Conservation (phyloP, 768 basidiomycete species). For the Amanita rimosa region DNA sequence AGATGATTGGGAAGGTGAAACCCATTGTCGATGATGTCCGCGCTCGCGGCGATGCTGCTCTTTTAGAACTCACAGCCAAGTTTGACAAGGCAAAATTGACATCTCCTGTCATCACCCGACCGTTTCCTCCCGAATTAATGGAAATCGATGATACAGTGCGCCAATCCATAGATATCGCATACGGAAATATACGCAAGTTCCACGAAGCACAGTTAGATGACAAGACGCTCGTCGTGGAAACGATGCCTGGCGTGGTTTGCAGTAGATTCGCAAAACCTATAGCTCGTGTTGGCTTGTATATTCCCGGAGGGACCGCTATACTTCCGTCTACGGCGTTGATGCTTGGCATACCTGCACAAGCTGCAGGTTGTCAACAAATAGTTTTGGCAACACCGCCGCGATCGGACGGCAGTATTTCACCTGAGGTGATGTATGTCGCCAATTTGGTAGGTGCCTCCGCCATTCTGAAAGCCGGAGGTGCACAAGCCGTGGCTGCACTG, state of each 20-base stretch:
- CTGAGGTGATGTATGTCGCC: slow-evolving; percentile 97
- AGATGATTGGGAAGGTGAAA: slow-evolving; percentile 88
- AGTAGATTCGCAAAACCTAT: slow-evolving; percentile 94
- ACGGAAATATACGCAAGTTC: slow-evolving; percentile 85
- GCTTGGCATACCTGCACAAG: slow-evolving; percentile 96
- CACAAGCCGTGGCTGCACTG: slow-evolving; percentile 91
- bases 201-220: slow-evolving; percentile 79
- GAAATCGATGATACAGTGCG: slow-evolving; percentile 51
- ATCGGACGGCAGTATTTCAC: slow-evolving; percentile 84
- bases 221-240: slow-evolving; percentile 72
- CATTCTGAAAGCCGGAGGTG: slow-evolving; percentile 91
- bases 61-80: slow-evolving; percentile 83
- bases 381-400: slow-evolving; percentile 96
- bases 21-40: slow-evolving; percentile 91
- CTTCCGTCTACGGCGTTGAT: slow-evolving; percentile 95
- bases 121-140: slow-evolving; percentile 61
- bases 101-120: slow-evolving; percentile 65
- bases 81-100: slow-evolving; percentile 77
- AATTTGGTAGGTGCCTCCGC: slow-evolving; percentile 82
- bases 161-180: slow-evolving; percentile 81
- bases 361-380: slow-evolving; percentile 87
- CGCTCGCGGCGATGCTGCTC: slow-evolving; percentile 71
- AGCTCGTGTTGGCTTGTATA: slow-evolving; percentile 89
- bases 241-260: slow-evolving; percentile 97
- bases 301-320: slow-evolving; percentile 94